Base-by-base conservation (phyloP, 2,329 filamentous ascomycete genomes). In the Claviceps fusiformis region DNA sequence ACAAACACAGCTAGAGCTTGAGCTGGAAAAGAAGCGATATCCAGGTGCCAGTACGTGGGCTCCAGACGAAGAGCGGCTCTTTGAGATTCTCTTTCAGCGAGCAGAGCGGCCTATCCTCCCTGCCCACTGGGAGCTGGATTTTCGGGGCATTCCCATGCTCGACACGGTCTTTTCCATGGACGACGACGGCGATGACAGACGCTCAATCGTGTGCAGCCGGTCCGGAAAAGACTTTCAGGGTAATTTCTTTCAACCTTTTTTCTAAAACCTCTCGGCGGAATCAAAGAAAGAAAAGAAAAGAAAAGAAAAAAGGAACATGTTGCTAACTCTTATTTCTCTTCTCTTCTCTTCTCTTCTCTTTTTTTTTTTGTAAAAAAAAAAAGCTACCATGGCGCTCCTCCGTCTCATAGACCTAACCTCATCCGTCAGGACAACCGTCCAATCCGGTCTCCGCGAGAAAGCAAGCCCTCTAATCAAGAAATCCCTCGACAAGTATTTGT, bases 1-100 rank as follows among this genome's bases (percentile, higher is more conserved):
- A 8, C 48, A 54, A 11, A 24, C 53, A 11, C 48, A 41, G 8
- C 53, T 53, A 10, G 68, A 75, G 56, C 73, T 79, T 64, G 70
- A 75, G 58, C 61, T 64, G 46, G 72, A 77, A 60, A 76, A 72
- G 63, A 55, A 60, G 33, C 61, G 65, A 1, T 74, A 71, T 53
- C 70, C 71, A 0, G 70, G 70, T 29, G 70, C 76, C 45, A 71
- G 71, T 49, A 67, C 71, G 54, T 81, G 79, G 77, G 70, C 79
- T 33, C 65, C 70, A 10, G 73, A 73, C n/a, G 79, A 80, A 59
- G 70, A 73, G 35, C 63, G 60, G 2, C 65, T 75, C 37, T 75
- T 74, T 54, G 69, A 73, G 60, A 67, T 71, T 43, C 59, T 75
- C 2, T 75, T 68, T 56, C 63, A 70, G 59, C 62, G 72, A n/a